Evolutionary conservation across 805 yeast species (phyloP), one percentile per base, ranked within the genome.

Genomic region (Kuraishia borneana): DNA sequence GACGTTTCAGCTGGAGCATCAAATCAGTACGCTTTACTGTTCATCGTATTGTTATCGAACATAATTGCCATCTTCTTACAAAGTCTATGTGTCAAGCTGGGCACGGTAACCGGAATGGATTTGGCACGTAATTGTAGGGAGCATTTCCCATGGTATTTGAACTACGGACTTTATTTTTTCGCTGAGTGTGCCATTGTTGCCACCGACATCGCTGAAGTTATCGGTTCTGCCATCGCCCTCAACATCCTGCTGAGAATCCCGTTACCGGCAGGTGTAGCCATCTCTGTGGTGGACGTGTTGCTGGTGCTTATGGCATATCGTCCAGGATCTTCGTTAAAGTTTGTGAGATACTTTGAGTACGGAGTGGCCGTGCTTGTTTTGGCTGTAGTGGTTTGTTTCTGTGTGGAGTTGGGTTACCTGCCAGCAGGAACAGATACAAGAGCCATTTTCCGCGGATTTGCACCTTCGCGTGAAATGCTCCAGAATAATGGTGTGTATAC

Each of bases 151-250:
- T 32, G 39, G 6, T 54, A 62, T 61, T 37, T 63, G 34, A 67
- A 66, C 41, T 40, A 42, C 22, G 30, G 40, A 4, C 35, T 67
- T 4, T 67, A 69, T 62, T 32, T 62, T 12, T 45, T 63, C 14
- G 70, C 72, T 9, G 73, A 67, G 43, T 50, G 56, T 42, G 71
- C 72, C 34, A 66, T 67, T 29, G 58, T 67, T 13, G 70, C 73
- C 6, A 67, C 73, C 4, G 73, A 67, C 48, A 53, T 66, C n/a
- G 72, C 73, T 7, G 73, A 67, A 44, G 73, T 67, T 25, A 65
- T 67, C 36, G 73, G 73, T 36, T 56, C 67, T n/a, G 71, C 72
- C 10, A 58, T 66, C 37, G 72, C 73, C 0, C 50, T 67, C 41
- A 67, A 67, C 42, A 64, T 67, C 28, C 52, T 67, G 37, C 34